phyloP scores from a whole-genome alignment of 495 filamentous ascomycete species.

The Xylaria sp. region DNA sequence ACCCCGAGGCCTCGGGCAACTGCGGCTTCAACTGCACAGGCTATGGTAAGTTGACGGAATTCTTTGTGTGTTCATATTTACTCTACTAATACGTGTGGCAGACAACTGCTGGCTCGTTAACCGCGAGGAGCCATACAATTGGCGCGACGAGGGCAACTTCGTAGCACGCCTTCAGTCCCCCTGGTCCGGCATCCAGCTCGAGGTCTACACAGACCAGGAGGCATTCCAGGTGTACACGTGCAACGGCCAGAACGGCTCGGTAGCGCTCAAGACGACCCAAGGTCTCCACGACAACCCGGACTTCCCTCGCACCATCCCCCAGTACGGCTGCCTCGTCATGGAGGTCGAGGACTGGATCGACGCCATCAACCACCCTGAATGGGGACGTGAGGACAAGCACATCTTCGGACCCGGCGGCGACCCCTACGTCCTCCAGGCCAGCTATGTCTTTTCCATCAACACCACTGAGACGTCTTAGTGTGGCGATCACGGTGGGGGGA shows the following conservation, averaged over 20 bases:
- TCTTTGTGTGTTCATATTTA: background rate
- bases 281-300: conserved; percentile 52
- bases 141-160: conserved; percentile 58
- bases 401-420: conserved; percentile 68
- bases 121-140: conserved; percentile 59
- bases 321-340: conserved; percentile 78
- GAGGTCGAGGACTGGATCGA: conserved; percentile 79
- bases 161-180: conserved; percentile 68
- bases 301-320: conserved; percentile 58
- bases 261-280: conserved; percentile 69
- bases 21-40: conserved; percentile 79
- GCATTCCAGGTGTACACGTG: conserved; percentile 83
- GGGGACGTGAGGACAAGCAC: conserved; percentile 68
- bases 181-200: conserved; percentile 74
- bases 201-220: conserved; percentile 76
- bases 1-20: conserved; percentile 61
- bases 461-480: conserved; percentile 38
- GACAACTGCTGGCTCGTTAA: conserved; percentile 61
- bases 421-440: conserved; percentile 69
- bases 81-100: conserved; percentile 26
- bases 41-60: conserved; percentile 61
- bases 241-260: conserved; percentile 71
- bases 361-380: conserved; percentile 80
- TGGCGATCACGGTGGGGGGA: conserved; percentile 14
- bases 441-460: conserved; percentile 65